Conservation (phyloP, 2,329 filamentous ascomycete genomes). For the Sporothrix dimorphospora region DNA sequence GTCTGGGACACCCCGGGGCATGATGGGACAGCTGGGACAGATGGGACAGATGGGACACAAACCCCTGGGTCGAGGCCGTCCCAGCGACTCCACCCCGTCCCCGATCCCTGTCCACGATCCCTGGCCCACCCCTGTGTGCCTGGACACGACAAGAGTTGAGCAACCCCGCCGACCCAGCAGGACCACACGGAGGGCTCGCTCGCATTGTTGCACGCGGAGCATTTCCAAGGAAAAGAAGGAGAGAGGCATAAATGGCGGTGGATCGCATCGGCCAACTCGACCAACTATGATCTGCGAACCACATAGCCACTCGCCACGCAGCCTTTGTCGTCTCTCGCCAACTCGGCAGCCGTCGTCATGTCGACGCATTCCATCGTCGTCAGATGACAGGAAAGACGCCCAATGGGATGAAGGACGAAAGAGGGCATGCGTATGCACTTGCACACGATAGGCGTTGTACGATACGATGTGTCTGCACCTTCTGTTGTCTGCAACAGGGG, state of each 20-base stretch:
- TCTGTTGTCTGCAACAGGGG: not conserved
- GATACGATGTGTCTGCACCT: not conserved
- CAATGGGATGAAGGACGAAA: not conserved
- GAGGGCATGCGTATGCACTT: not conserved
- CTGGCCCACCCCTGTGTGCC: constrained; percentile 3
- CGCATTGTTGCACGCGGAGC: not conserved
- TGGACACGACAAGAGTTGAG: constrained; percentile 6
- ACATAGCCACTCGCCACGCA: not conserved
- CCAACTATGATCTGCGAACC: constrained; percentile 1
- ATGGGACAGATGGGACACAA: constrained; percentile 11
- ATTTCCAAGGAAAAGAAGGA: not conserved
- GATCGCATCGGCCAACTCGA: constrained; percentile 2
- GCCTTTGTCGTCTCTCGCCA: not conserved
- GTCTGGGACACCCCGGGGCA: not conserved
- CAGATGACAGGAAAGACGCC: not conserved
- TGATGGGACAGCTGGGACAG: too few relatives aligned
- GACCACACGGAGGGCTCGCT: not conserved
- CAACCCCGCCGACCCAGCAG: constrained; percentile 17
- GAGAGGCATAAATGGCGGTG: constrained; percentile 7
- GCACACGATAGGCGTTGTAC: too few relatives aligned
- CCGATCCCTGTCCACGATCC: constrained; percentile 17
- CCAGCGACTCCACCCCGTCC: not conserved
- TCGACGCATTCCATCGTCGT: not conserved
- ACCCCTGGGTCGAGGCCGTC: constrained; percentile 9
- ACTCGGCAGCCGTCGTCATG: not conserved